These are phyloP conservation scores for Coprinopsis cinerea DNA, from an alignment of 768 basidiomycete species.

Conservation along the genomic window DNA sequence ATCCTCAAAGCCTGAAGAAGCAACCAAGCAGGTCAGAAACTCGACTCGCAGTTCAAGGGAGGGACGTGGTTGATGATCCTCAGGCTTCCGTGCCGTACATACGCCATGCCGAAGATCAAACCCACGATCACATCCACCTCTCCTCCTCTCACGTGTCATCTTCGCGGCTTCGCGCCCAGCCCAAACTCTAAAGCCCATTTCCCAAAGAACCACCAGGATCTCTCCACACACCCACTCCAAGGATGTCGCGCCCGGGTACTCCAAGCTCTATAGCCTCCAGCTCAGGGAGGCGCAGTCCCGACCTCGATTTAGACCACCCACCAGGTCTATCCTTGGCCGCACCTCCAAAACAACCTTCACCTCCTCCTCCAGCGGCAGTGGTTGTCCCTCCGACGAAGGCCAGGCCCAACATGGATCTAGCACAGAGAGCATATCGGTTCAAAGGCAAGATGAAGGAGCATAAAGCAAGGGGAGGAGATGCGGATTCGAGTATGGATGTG, in stretches of 20 bases:
- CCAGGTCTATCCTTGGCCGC: not conserved
- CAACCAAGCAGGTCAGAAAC: too few relatives aligned
- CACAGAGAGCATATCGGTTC: not conserved
- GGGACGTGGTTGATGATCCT: too few relatives aligned
- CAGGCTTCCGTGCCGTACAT: too few relatives aligned
- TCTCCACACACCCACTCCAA: not conserved
- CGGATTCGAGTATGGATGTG: too few relatives aligned
- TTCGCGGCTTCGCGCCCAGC: not conserved
- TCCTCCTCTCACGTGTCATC: too few relatives aligned
- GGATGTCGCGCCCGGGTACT: not conserved
- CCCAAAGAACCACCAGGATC: not conserved
- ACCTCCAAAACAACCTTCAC: not conserved
- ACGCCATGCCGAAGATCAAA: too few relatives aligned
- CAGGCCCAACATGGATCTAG: not conserved
- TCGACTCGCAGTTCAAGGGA: too few relatives aligned
- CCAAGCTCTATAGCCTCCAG: conserved; percentile 3
- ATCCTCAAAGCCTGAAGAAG: too few relatives aligned
- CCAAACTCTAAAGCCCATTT: not conserved
- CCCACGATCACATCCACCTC: too few relatives aligned
- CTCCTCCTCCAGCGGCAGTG: not conserved
- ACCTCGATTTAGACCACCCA: not conserved
- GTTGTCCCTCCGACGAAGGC: not conserved
- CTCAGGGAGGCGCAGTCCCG: not conserved
- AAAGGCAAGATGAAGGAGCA: conserved; percentile 3
- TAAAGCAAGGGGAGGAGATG: not conserved